Evolutionary conservation across 805 yeast genomes (phyloP).

Genomic region (Scheffersomyces amazonensis): DNA sequence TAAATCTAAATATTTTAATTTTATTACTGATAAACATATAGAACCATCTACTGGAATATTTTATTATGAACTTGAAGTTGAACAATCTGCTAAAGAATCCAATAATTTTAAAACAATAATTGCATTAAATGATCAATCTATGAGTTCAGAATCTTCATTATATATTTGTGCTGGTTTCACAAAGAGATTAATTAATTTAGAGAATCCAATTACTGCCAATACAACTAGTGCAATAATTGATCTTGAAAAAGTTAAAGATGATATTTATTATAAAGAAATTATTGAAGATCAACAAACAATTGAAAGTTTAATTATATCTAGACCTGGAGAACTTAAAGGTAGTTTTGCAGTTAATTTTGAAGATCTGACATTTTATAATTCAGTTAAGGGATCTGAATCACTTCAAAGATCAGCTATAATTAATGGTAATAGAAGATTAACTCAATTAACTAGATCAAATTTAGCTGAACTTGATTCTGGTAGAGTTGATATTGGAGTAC

Average conservation of each 20-base stretch:
- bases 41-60: slow-evolving; percentile 31
- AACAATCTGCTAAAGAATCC: slow-evolving; percentile 30
- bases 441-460: slow-evolving; percentile 25
- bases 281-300: slow-evolving; percentile 9
- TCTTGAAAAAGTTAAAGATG: slow-evolving; percentile 26
- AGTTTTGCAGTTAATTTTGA: slow-evolving; percentile 41
- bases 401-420: slow-evolving; percentile 26
- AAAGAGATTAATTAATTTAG: slow-evolving; percentile 23
- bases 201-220: slow-evolving; percentile 6
- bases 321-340: slow-evolving; percentile 41
- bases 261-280: slow-evolving; percentile 19
- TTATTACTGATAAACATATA: slow-evolving; percentile 35
- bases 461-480: slow-evolving; percentile 28
- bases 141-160: slow-evolving; percentile 30
- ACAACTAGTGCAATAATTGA: slow-evolving; percentile 16
- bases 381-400: slow-evolving; percentile 29
- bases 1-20: slow-evolving; percentile 26
- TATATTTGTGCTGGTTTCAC: slow-evolving; percentile 33
- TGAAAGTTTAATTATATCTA: slow-evolving; percentile 23
- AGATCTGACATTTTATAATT: slow-evolving; percentile 37
- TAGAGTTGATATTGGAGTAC: slow-evolving; percentile 32
- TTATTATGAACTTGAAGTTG: slow-evolving; percentile 39
- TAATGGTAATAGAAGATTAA: slow-evolving; percentile 35
- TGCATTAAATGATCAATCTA: slow-evolving; percentile 29
- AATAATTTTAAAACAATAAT: slow-evolving; percentile 31